Evolutionary conservation across 2,329 filamentous ascomycete genomes (phyloP), one percentile per base, ranked within the genome.

Genomic region (Neobulgaria alba): DNA sequence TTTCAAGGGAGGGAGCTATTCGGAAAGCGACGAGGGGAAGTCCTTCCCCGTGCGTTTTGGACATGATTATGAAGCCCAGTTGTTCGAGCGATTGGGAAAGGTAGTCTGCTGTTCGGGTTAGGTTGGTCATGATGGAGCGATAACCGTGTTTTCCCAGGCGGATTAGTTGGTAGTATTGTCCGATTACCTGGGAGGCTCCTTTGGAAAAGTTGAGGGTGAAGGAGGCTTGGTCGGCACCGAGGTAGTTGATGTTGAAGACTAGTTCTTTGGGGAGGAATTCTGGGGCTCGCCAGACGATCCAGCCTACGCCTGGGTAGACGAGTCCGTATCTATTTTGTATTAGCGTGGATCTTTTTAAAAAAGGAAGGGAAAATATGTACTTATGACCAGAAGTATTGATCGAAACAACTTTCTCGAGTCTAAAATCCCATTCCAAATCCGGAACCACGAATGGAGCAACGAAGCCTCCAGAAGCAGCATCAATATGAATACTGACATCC

Each of bases 191-290:
- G 4, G 83, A 87, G 10, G 90, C 90, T 42, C 89, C 89, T 63
- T 95, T 94, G 59, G 85, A 93, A 71, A 96, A 96, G 72, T 96
- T 96, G 45, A 96, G 78, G 0, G 90, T 95, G 67, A 95, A 95
- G 3, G 87, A 95, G 2, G 88, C 83, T 62, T 96, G 90, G 59
- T 95, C 87, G 9, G 90, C 89, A 36, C 90, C 90, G 4, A 95
- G 82, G 67, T 96, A 96, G 73, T 95, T 95, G 75, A 96, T 95
- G 73, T 95, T 95, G 77, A 96, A 96, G 56, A 96, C 87, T 16
- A 95, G 79, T 57, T 95, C 89, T 59, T 60, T 74, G 5, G 90
- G 90, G 2, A 95, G 74, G 64, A 73, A 92, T 61, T 92, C 82
- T 37, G 85, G 76, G 29, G 79, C 76, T 35, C 89, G 79, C 88